Conservation (phyloP, 768 basidiomycete species). For the Dentipellis sp. region DNA sequence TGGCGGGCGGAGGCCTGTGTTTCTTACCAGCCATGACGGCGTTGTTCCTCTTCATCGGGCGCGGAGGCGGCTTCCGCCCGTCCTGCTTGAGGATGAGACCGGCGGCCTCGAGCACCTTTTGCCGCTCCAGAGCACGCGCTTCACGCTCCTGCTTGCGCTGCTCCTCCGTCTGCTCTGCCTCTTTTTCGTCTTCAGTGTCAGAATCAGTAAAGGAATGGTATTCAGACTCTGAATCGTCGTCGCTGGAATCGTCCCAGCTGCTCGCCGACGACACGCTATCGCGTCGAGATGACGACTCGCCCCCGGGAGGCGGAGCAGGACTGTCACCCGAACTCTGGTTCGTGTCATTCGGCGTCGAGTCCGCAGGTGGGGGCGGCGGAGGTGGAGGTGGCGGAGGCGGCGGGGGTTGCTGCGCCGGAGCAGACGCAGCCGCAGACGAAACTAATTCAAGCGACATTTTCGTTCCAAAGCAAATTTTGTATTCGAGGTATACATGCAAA, state of each 20-base stretch:
- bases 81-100: constrained; percentile 72
- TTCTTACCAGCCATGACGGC: constrained; percentile 22
- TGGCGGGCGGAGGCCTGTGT: constrained; percentile 43
- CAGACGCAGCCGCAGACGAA: background rate
- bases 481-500: constrained; percentile 18
- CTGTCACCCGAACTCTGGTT: no score
- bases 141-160: constrained; percentile 43
- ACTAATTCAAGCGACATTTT: background rate
- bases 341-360: no score
- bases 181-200: constrained; percentile 30
- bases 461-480: constrained; percentile 7
- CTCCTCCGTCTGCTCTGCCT: constrained; percentile 25
- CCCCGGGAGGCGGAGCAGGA: no score
- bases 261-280: constrained; percentile 1
- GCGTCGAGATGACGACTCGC: background rate
- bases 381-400: background rate
- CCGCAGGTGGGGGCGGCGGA: no score
- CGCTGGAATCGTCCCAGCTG: constrained; percentile 16
- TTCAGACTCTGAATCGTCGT: constrained; percentile 29
- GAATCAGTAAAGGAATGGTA: constrained; percentile 33
- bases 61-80: constrained; percentile 35
- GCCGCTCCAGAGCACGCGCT: constrained; percentile 65
- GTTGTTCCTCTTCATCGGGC: background rate
- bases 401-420: background rate
- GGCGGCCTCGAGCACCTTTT: constrained; percentile 80